Evolutionary conservation across 73 alveolate species (phyloP).

Genomic region (Paramecium octaurelia): DNA sequence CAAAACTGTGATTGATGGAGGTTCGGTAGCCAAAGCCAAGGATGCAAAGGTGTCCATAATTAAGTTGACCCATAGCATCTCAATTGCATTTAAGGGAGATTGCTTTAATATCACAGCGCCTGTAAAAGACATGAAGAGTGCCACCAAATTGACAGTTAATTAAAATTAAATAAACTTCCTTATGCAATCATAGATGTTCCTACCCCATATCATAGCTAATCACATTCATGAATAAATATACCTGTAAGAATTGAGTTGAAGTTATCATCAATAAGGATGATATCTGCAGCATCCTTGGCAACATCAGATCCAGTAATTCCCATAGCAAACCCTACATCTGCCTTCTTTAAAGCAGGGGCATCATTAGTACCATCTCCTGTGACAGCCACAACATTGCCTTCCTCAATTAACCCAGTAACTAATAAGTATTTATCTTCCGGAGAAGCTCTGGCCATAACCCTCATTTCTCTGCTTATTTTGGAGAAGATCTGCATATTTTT

Average conservation of each 20-base stretch:
- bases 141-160: conserved; percentile 82
- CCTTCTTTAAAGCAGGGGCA: conserved; percentile 78
- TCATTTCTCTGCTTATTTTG: conserved; percentile 64
- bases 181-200: conserved; percentile 80
- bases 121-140: conserved; percentile 79
- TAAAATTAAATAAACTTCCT: conserved; percentile 84
- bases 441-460: conserved; percentile 89
- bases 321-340: conserved; percentile 93
- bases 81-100: conserved; percentile 80
- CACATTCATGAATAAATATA: neutral
- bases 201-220: conserved; percentile 82
- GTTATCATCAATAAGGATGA: conserved; percentile 79
- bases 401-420: conserved; percentile 83
- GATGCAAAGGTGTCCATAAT: conserved; percentile 91
- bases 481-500: conserved; percentile 75
- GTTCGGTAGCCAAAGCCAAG: conserved; percentile 95
- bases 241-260: conserved; percentile 71
- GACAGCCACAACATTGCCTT: conserved; percentile 90
- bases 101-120: conserved; percentile 79
- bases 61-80: conserved; percentile 89
- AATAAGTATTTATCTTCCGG: conserved; percentile 90
- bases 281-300: conserved; percentile 88
- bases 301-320: conserved; percentile 80
- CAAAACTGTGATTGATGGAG: conserved; percentile 82
- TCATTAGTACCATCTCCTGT: conserved; percentile 93